Percentiles rank a stretch among this genome's conserved stretches.
phyloP scores from a whole-genome alignment of 176 grass and related monocot genomes.

The Aegilops umbellulata region DNA sequence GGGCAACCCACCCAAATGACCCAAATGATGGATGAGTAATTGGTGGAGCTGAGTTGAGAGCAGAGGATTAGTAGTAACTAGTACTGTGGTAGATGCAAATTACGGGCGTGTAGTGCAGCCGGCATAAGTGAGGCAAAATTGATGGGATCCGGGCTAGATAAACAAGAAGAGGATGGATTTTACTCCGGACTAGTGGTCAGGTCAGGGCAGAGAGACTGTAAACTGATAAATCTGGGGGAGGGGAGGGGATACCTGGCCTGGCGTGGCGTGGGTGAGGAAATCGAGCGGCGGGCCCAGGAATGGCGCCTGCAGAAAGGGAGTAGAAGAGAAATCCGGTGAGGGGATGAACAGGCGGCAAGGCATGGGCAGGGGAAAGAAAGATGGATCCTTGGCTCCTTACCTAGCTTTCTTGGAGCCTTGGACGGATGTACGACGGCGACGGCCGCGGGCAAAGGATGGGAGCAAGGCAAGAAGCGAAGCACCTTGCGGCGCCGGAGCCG shows the following conservation, averaged over 20 bases:
- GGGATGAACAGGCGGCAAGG: no score
- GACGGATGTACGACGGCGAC: neutral
- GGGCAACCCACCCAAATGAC: no score
- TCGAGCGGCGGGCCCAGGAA: neutral
- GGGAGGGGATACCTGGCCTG: no score
- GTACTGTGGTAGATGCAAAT: no score
- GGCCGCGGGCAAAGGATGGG: neutral
- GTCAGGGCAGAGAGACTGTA: no score
- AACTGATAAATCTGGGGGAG: no score
- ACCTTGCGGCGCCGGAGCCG: neutral
- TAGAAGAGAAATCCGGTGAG: neutral
- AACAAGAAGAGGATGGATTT: neutral
- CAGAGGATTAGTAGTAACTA: no score
- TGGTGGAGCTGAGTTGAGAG: no score
- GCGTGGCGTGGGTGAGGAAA: neutral
- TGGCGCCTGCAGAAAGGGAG: neutral
- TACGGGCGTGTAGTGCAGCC: no score
- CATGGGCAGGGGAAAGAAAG: no score
- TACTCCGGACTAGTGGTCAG: neutral
- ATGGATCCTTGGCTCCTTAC: neutral
- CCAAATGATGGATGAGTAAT: no score
- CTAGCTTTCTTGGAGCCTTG: neutral
- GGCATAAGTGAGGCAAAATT: neutral
- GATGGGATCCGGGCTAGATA: neutral
- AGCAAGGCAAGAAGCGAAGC: neutral